Evolutionary conservation across 2,329 filamentous ascomycete genomes (phyloP), one percentile per base, ranked within the genome.

Genomic region (Clarireedia monteithiana): DNA sequence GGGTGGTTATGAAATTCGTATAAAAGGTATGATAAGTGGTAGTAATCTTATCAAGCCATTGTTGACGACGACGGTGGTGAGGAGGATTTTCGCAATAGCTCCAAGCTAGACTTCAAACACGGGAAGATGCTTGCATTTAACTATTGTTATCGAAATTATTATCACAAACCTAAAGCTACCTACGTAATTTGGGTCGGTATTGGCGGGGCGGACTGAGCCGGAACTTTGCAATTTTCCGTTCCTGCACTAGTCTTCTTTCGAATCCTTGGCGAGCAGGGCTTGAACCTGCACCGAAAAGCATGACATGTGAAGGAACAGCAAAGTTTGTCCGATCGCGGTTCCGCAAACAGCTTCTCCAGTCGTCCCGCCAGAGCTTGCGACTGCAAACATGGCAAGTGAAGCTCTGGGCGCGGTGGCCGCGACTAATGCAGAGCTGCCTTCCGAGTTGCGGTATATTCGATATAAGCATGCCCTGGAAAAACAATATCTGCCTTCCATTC

Each of bases 401-500:
- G 47, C 3, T 23, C 34, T 20, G 10, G 30, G 27, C 3, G 26
- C 2, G 34, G 14, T 46, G 14, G 27, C 50, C 15, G 3, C 39
- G 15, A 52, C 9, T 17, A 27, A 40, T 15, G 39, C 38, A 50
- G 53, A 60, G 38, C 57, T 77, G 12, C 74, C 76, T 9, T 65
- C 71, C 47, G 76, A 80, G 62, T 71, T 85, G 46, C 71, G 74
- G 50, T 86, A 84, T 64, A 73, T 83, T 36, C 82, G 83, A 65
- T 86, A 86, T 66, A 74, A 82, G 57, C 82, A 85, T 68, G 70
- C 71, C 9, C 73, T 85, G 20, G 83, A 86, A 65, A 72, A 77
- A 45, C 70, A 80, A 69, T 81, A 94, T 69, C 83, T 99, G 44
- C 84, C 91, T 38, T 84, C 90, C 44, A 96, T 99, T 72, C 85